Evolutionary conservation across 306 rosid species (phyloP).

Genomic region (Rubus parviflorus): DNA sequence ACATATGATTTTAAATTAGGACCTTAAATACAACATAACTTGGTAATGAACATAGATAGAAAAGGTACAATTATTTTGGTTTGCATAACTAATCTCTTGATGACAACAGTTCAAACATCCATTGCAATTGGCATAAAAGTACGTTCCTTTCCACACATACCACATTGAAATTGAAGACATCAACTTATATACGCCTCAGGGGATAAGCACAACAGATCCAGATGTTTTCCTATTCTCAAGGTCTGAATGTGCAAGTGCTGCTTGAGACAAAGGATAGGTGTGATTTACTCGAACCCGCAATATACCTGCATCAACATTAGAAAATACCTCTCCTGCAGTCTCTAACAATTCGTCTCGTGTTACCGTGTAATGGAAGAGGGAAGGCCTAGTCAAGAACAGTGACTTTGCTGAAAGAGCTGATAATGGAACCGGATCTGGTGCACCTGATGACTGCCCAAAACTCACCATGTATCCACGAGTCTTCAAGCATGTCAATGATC

Average conservation of each 20-base stretch:
- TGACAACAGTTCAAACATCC: background rate
- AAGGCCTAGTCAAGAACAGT: slow-evolving; percentile 78
- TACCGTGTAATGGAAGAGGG: slow-evolving; percentile 50
- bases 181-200: slow-evolving; percentile 23
- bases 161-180: background rate
- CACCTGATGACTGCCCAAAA: slow-evolving; percentile 88
- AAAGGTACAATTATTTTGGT: background rate
- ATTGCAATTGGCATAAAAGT: too few species aligned
- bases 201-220: slow-evolving; percentile 79
- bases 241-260: slow-evolving; percentile 76
- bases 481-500: slow-evolving; percentile 80
- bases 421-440: slow-evolving; percentile 82
- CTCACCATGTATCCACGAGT: slow-evolving; percentile 68
- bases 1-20: too few species aligned
- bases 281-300: slow-evolving; percentile 74
- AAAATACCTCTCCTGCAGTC: slow-evolving; percentile 74
- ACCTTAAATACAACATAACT: background rate
- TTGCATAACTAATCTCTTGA: background rate
- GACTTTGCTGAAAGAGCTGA: slow-evolving; percentile 69
- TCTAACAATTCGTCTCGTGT: slow-evolving; percentile 65
- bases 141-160: background rate
- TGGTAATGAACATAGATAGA: background rate
- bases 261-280: slow-evolving; percentile 72
- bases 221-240: slow-evolving; percentile 74
- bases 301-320: slow-evolving; percentile 52